phyloP scores from a whole-genome alignment of 352 stramenopile genomes.

The Phytophthora fragariae region DNA sequence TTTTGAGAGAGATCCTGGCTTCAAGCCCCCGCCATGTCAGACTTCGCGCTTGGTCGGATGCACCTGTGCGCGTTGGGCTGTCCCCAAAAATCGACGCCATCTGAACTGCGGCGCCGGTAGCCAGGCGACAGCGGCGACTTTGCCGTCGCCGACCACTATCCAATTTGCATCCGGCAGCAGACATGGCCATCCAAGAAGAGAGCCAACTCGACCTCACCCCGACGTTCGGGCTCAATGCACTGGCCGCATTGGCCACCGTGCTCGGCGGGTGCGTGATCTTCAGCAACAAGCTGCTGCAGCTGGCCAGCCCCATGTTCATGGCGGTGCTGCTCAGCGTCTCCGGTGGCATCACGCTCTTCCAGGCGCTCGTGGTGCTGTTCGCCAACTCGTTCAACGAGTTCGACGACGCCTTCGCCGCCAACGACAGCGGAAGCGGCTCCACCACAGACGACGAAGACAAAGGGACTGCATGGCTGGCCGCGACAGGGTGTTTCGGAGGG shows the following conservation, averaged over 20 bases:
- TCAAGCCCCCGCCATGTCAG: conserved; percentile 14
- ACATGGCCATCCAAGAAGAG: conserved; percentile 46
- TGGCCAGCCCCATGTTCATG: conserved; percentile 67
- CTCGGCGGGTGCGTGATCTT: conserved; percentile 78
- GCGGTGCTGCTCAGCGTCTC: conserved; percentile 72
- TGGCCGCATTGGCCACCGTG: conserved; percentile 64
- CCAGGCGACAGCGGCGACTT: neutral
- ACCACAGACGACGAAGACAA: conserved; percentile 29
- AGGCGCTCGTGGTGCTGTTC: conserved; percentile 82
- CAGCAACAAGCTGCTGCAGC: conserved; percentile 68
- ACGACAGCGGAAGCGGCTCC: conserved; percentile 22
- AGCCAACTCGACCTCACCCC: conserved; percentile 34
- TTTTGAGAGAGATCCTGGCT: conserved; percentile 5
- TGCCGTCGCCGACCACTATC: conserved; percentile 16
- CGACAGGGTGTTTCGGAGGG: conserved; percentile 87
- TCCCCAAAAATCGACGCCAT: conserved; percentile 28
- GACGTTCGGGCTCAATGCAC: conserved; percentile 64
- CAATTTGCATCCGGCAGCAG: conserved; percentile 28
- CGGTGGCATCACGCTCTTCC: conserved; percentile 79
- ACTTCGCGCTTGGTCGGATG: conserved; percentile 21
- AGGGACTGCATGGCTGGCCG: conserved; percentile 72
- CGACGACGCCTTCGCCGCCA: conserved; percentile 40
- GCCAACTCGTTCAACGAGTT: conserved; percentile 51
- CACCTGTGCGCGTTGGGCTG: conserved; percentile 28
- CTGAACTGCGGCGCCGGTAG: conserved; percentile 24